A percentile compares a stretch with the other conserved stretches of the same genome.
These are phyloP conservation scores for Hordeum marinum DNA, from an alignment of 176 grass and related monocot genomes.

Conservation along the genomic window DNA sequence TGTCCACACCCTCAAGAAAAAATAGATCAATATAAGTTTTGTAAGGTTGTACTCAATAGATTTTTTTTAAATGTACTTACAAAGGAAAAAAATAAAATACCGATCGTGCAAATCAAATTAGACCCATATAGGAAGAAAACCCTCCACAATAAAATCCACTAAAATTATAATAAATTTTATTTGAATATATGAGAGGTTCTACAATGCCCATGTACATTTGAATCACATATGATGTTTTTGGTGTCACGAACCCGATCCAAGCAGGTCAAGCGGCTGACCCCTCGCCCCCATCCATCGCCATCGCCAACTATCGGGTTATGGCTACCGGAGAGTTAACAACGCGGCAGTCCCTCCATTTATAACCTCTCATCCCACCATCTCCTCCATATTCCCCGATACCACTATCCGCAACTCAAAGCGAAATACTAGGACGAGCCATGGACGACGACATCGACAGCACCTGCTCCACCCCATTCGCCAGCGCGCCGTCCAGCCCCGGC, in stretches of 20 bases:
- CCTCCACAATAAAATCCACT: too few species aligned
- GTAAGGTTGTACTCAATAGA: too few species aligned
- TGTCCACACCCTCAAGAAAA: too few species aligned
- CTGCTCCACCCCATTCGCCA: conserved; percentile 78
- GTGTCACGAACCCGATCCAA: not conserved
- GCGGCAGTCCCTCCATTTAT: conserved; percentile 44
- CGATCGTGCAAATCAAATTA: too few species aligned
- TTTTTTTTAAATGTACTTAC: too few species aligned
- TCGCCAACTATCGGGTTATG: not conserved
- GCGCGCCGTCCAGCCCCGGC: conserved; percentile 64
- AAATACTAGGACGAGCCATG: conserved; percentile 14
- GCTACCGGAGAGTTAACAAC: conserved; percentile 35
- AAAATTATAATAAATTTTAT: too few species aligned
- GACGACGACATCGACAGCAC: conserved; percentile 66
- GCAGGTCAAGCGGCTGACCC: not conserved
- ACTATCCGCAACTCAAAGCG: not conserved
- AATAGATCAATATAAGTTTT: too few species aligned
- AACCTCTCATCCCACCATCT: conserved; percentile 32
- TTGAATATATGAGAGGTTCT: too few species aligned
- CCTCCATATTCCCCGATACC: not conserved
- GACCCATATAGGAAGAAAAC: too few species aligned
- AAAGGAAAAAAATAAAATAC: too few species aligned
- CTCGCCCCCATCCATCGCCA: conserved; percentile 4
- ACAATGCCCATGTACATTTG: too few species aligned
- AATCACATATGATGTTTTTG: too few species aligned